Conservation (phyloP, 164 flowering plant species). For the Warburgia ugandensis region DNA sequence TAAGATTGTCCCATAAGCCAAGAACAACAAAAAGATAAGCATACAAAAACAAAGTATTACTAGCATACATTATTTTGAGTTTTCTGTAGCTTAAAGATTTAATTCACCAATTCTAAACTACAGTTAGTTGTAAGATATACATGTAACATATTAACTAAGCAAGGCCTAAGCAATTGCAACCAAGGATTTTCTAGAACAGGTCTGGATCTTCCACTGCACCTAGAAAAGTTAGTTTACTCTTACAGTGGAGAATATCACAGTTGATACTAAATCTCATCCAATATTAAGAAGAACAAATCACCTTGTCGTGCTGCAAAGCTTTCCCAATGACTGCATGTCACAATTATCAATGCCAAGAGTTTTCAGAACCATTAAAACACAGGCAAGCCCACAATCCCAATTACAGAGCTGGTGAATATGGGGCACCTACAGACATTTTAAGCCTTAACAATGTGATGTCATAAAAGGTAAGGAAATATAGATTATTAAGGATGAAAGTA, state of each 20-base stretch:
- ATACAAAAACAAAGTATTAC: no score
- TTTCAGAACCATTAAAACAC: conserved; percentile 82
- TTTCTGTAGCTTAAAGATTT: no score
- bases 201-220: background rate
- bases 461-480: background rate
- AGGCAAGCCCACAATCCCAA: conserved; percentile 99
- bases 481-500: background rate
- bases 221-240: background rate
- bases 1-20: no score
- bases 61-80: no score
- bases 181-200: no score
- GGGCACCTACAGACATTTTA: conserved; percentile 55
- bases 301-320: conserved; percentile 80
- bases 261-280: background rate
- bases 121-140: no score
- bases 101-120: no score
- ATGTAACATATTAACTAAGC: no score
- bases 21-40: no score
- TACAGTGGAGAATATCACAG: background rate
- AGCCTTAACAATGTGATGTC: background rate
- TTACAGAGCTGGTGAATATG: conserved; percentile 64
- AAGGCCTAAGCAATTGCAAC: no score
- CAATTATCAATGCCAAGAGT: conserved; percentile 50
- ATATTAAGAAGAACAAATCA: conserved; percentile 9
- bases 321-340: conserved; percentile 39